Percentiles rank a stretch among this genome's conserved stretches.
Evolutionary conservation across 2,329 filamentous ascomycete genomes (phyloP).

Genomic region (Orbilia blumenaviensis): DNA sequence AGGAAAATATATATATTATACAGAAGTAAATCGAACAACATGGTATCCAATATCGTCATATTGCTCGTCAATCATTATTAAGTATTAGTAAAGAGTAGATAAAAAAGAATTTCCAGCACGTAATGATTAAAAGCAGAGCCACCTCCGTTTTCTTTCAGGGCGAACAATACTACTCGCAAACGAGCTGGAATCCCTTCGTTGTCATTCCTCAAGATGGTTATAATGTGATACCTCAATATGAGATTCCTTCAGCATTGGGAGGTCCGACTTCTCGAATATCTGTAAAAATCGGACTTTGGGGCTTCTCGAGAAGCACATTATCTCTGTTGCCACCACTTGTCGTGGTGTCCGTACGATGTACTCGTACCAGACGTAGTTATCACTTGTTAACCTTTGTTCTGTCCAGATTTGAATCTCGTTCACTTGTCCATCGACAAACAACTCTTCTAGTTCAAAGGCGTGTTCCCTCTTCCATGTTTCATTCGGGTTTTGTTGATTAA

Average conservation of each 20-base stretch:
- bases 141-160: neutral
- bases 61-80: conserved; percentile 7
- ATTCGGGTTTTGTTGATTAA: conserved; percentile 50
- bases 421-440: conserved; percentile 28
- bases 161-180: neutral
- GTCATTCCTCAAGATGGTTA: conserved; percentile 25
- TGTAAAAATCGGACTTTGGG: conserved; percentile 45
- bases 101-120: conserved; percentile 1
- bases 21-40: neutral
- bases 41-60: neutral
- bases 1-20: neutral
- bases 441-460: conserved; percentile 22
- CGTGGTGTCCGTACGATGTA: conserved; percentile 40
- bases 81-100: neutral
- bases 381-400: conserved; percentile 26
- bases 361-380: conserved; percentile 43
- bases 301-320: conserved; percentile 38
- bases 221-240: conserved; percentile 50
- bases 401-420: conserved; percentile 48
- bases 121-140: conserved; percentile 5
- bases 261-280: conserved; percentile 44
- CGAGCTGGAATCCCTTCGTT: conserved; percentile 8
- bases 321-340: conserved; percentile 25
- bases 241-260: conserved; percentile 42
- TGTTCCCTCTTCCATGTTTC: conserved; percentile 49